Evolutionary conservation across 305 asterid species (phyloP).

Genomic region (Solanum chacoense): DNA sequence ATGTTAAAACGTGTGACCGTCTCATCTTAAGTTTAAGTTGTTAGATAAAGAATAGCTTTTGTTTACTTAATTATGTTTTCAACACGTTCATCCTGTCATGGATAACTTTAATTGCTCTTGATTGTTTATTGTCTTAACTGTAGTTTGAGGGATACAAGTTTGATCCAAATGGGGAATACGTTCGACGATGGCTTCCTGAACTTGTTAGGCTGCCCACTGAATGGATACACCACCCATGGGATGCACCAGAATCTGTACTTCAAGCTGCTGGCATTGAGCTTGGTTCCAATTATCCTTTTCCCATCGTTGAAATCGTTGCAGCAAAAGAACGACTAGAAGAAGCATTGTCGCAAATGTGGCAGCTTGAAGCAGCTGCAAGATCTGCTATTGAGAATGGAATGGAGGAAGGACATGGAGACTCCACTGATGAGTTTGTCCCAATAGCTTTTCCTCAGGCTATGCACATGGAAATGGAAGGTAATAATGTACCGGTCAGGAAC

Average conservation of each 20-base stretch:
- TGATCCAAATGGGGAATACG: conserved; percentile 92
- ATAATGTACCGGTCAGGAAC: conserved; percentile 42
- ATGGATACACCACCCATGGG: conserved; percentile 97
- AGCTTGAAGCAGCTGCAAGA: conserved; percentile 50
- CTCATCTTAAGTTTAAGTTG: neutral
- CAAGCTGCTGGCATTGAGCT: conserved; percentile 96
- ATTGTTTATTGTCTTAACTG: neutral
- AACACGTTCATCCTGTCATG: neutral
- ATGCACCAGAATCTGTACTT: conserved; percentile 78
- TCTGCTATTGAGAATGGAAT: conserved; percentile 63
- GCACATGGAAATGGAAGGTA: conserved; percentile 51
- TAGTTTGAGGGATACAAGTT: conserved; percentile 84
- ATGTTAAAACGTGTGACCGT: neutral
- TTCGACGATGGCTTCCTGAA: conserved; percentile 95
- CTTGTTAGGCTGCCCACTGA: conserved; percentile 83
- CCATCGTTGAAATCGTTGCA: conserved; percentile 57
- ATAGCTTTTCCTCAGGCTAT: conserved; percentile 69
- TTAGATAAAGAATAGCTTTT: neutral
- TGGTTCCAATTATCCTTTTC: conserved; percentile 85
- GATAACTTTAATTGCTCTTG: neutral
- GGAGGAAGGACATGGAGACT: conserved; percentile 96
- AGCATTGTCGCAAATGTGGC: conserved; percentile 82
- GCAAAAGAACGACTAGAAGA: conserved; percentile 64
- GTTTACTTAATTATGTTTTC: neutral
- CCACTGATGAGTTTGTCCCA: conserved; percentile 51